These are phyloP conservation scores for Pisolithus marmoratus DNA, from an alignment of 768 basidiomycete species.

Conservation along the genomic window DNA sequence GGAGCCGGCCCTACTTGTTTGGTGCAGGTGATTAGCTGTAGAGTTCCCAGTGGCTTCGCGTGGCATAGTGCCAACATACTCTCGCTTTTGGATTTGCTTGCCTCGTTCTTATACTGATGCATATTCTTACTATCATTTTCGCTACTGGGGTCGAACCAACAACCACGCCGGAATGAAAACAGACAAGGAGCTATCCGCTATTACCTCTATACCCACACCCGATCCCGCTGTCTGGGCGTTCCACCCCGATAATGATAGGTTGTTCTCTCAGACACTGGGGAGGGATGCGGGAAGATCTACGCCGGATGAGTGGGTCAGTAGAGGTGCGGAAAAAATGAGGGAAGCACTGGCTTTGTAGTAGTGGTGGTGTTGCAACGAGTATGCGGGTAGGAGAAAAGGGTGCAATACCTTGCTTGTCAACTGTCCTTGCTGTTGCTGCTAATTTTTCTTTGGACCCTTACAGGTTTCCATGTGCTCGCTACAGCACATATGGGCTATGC, in stretches of 20 bases:
- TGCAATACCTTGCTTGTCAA: too few species aligned
- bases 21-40: neutral
- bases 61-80: neutral
- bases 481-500: too few species aligned
- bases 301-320: conserved; percentile 53
- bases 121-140: neutral
- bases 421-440: too few species aligned
- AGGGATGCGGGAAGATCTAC: conserved; percentile 28
- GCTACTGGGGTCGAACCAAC: too few species aligned
- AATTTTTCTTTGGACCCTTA: too few species aligned
- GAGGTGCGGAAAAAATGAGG: conserved; percentile 44
- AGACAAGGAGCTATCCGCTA: conserved; percentile 57
- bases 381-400: too few species aligned
- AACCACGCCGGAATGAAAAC: neutral
- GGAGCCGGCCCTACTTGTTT: neutral
- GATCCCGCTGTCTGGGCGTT: conserved; percentile 58
- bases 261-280: conserved; percentile 33
- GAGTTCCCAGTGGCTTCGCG: too few species aligned
- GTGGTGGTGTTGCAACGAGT: too few species aligned
- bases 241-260: conserved; percentile 49
- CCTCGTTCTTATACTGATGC: neutral
- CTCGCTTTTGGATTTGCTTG: neutral
- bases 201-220: conserved; percentile 57
- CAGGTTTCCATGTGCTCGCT: too few species aligned
- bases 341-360: conserved; percentile 10